These are phyloP conservation scores for Scutellaria galericulata DNA, from an alignment of 257 asterid species.

Conservation along the genomic window DNA sequence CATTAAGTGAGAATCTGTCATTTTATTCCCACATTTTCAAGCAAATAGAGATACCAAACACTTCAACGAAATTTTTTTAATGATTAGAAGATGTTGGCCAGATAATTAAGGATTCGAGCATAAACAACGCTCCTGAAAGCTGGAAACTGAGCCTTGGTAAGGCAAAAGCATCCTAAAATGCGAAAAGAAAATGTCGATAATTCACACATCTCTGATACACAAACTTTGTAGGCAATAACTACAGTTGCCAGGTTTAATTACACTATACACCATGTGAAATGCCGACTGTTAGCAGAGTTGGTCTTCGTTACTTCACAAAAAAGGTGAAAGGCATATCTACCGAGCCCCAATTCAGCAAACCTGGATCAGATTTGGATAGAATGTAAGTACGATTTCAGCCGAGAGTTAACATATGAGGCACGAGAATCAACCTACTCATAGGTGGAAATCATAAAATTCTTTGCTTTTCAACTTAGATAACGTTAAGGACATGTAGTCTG, in stretches of 20 bases:
- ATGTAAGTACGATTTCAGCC: constrained; percentile 6
- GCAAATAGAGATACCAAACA: not conserved
- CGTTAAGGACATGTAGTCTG: not conserved
- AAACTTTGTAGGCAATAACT: constrained; percentile 29
- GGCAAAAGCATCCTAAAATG: constrained; percentile 17
- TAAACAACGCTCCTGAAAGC: constrained; percentile 4
- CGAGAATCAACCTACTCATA: not conserved
- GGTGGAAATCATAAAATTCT: not conserved
- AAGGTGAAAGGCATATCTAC: constrained; percentile 22
- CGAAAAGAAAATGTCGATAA: not conserved
- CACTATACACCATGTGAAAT: constrained; percentile 27
- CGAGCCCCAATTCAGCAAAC: constrained; percentile 34
- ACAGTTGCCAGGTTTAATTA: constrained; percentile 27
- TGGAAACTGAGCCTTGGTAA: not conserved
- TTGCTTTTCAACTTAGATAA: not conserved
- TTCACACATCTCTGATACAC: not conserved
- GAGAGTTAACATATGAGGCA: not conserved
- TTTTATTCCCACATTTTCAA: not conserved
- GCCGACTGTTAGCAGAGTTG: constrained; percentile 33
- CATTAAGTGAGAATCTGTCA: too few relatives aligned
- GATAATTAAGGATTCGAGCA: not conserved
- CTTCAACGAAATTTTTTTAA: constrained; percentile 1
- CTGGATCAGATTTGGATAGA: constrained; percentile 14
- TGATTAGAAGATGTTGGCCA: not conserved
- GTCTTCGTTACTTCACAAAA: constrained; percentile 29